Base-by-base conservation (phyloP, 768 basidiomycete genomes). In the Tremella mesenterica region DNA sequence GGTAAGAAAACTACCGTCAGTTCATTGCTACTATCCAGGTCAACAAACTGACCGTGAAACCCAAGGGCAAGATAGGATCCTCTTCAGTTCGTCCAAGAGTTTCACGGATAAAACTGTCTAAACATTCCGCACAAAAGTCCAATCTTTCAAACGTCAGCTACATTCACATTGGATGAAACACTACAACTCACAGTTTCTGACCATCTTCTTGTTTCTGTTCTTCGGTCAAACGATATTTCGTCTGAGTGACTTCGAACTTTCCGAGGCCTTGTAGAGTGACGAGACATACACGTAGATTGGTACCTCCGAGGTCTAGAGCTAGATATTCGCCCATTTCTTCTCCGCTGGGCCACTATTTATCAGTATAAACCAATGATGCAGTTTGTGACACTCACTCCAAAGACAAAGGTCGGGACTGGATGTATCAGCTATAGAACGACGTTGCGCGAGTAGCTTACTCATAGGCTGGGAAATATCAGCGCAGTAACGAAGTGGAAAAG, bases 171-270 rank as follows among this genome's bases (percentile, higher is more conserved):
- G 14, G 20, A 27, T n/a, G n/a, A n/a, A n/a, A 21, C 26, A 23
- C n/a, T 4, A 13, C 21, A 20, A 63, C 69, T 58, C 53, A 96
- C 48, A 99, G 76, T 55, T 84, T 85, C 70, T 89, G 85, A 5
- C 92, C 95, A n/a, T 96, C 90, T 6, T 87, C 88, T 54, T 95
- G 90, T 74, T 99, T 99, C 73, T 97, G 95, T 67, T 96, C 95
- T 69, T 99, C 95, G 0, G 88, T 83, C 41, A 99, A 81, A 47
- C 92, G 85, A 75, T 96, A 97, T 74, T 99, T 99, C 30, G 91
- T 85, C 71, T 97, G 93, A 0, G 91, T 90, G 62, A 99, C 85
- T 75, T 96, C 91, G 72, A 97, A 99, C 77, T 93, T 92, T 54
- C 95, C 93, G 9, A 83, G 80, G 23, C 95, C 95, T 61, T 86